Evolutionary conservation across 352 stramenopile species (phyloP), one percentile per base, ranked within the genome.

Genomic region (Globisporangium iwayamae): DNA sequence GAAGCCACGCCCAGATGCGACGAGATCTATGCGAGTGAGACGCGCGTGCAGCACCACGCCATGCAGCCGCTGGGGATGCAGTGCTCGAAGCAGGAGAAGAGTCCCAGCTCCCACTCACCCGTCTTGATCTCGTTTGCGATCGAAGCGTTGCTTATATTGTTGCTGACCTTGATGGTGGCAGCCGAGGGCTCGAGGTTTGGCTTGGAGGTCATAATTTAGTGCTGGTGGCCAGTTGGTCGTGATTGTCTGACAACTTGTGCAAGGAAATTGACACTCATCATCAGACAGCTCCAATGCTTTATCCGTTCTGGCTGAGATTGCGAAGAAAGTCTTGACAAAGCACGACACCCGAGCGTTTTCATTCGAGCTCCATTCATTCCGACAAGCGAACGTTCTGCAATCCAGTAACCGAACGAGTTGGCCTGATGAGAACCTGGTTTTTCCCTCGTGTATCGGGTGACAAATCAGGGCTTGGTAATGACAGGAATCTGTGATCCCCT

Each of bases 41-140:
- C 50, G 41, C 63, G 76, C 38, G 70, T 71, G 16, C 65, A 63
- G 22, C 55, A 74, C 47, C n/a, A 63, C 20, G 63, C 60, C 65
- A 76, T 73, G 53, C 59, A 64, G 55, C 70, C 76, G 68, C 74
- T 78, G 55, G 73, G 65, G 13, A 79, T 57, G 30, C 68, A 39
- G 43, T 68, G 34, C 25, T 57, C 56, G 56, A 71, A 79, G 65
- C 72, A 79, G 32, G 50, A 64, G 48, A 62, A 79, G 62, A 79
- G 43, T 0, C 63, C 67, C 43, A 60, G 45, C 38, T 60, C 53
- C 68, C 67, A 79, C 32, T 51, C 67, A 39, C 72, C 72, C 20
- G 38, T 62, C 55, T 62, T 55, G 62, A 67, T 56, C 20, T 56
- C 41, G 47, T 56, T 43, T 20, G 39, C 13, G 14, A 36, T n/a